Base-by-base conservation (phyloP, 208 protist species). In the Plasmodiophora brassicae region DNA sequence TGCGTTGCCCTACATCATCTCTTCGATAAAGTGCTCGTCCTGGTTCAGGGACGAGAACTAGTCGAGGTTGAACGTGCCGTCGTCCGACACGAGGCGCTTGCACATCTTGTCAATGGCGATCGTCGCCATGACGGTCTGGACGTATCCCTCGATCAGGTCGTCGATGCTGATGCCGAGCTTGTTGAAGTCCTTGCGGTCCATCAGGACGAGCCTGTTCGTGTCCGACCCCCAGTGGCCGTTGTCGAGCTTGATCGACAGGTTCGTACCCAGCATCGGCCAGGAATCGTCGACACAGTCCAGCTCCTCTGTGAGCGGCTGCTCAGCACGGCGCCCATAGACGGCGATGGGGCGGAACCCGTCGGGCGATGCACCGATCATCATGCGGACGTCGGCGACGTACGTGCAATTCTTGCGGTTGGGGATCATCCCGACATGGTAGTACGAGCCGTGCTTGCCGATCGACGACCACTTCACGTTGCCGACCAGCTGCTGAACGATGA, bases 171-270 rank as follows among this genome's bases (percentile, higher is more conserved):
- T 45, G 22, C 93, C 93, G 0, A 94, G 90, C 8, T 85, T 90
- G 84, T 94, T 94, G 83, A 94, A 94, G 41, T 94, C 91, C 25
- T 93, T 91, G 25, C 88, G 45, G 57, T 94, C 93, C 83, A 92
- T 85, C 38, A 94, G 88, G 25, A 94, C 45, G 53, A 94, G 90
- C 32, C 93, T 87, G 32, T 89, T 90, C 22, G 90, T 93, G 46
- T 94, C 93, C 25, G 93, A 93, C 38, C 78, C 85, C 91, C 91
- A 94, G 1, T 41, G 71, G n/a, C 87, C 90, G 28, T 93, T 84
- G 5, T 45, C 45, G 41, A 45, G 36, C 50, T 91, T 91, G 38
- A 92, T 43, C 1, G 88, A 92, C 25, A 94, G 71, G 78, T 94
- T 94, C 1, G 93, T 94, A 43, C 93, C 93, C 14, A 94, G 90